phyloP scores from a whole-genome alignment of 2,329 filamentous ascomycete genomes.

The Neonectria magnoliae region DNA sequence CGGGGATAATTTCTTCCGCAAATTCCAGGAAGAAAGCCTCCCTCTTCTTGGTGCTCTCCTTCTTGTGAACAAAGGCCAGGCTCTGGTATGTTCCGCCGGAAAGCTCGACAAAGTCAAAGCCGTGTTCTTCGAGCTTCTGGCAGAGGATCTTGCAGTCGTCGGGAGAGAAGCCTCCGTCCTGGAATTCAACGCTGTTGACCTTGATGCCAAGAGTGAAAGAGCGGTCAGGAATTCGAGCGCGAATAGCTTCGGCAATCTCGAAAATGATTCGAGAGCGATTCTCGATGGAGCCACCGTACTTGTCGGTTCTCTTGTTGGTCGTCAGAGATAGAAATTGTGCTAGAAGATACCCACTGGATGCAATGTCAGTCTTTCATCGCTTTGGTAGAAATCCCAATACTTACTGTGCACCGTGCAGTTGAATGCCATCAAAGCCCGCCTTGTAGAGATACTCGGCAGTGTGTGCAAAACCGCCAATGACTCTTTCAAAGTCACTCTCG shows the following conservation, averaged over 20 bases:
- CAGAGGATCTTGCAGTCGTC: slow-evolving; percentile 61
- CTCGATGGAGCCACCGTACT: slow-evolving; percentile 55
- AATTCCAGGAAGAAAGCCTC: slow-evolving; percentile 71
- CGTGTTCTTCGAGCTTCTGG: slow-evolving; percentile 56
- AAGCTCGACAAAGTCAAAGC: slow-evolving; percentile 68
- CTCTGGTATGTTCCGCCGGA: slow-evolving; percentile 68
- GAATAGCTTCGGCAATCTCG: slow-evolving; percentile 52
- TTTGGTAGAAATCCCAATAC: neutral
- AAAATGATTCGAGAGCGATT: slow-evolving; percentile 57
- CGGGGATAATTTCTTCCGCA: slow-evolving; percentile 59
- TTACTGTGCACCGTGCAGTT: slow-evolving; percentile 61
- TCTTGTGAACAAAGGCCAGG: slow-evolving; percentile 59
- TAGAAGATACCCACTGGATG: slow-evolving; percentile 56
- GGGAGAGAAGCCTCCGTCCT: slow-evolving; percentile 61
- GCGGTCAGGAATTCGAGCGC: slow-evolving; percentile 39
- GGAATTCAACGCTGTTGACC: slow-evolving; percentile 66
- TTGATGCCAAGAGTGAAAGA: slow-evolving; percentile 62
- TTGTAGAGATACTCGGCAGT: slow-evolving; percentile 70
- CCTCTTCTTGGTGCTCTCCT: slow-evolving; percentile 63
- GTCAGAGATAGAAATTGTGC: slow-evolving; percentile 61
- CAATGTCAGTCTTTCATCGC: neutral
- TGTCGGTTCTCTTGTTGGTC: slow-evolving; percentile 62
- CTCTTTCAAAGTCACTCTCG: slow-evolving; percentile 62
- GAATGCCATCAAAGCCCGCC: slow-evolving; percentile 66
- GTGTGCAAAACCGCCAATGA: slow-evolving; percentile 71